Evolutionary conservation across 1,139 yeast genomes (phyloP).

Genomic region (Saccharomyces pastorianus): DNA sequence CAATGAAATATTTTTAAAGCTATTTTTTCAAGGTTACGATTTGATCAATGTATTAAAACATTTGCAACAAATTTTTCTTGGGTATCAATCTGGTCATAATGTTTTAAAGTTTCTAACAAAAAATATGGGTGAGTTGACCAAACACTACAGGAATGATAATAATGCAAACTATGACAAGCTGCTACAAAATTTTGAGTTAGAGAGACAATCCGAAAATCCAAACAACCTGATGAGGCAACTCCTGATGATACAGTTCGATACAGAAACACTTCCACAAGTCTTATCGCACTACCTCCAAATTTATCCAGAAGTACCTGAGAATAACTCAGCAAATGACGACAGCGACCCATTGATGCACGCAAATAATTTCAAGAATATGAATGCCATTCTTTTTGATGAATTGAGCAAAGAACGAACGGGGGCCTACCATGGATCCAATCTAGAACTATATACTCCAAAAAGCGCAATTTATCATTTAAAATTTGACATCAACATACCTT

Average conservation of each 20-base stretch:
- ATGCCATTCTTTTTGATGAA: conserved; percentile 10
- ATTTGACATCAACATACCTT: conserved; percentile 66
- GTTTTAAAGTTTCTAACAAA: conserved; percentile 17
- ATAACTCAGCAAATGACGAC: background rate
- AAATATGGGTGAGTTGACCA: conserved; percentile 24
- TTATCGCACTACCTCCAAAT: conserved; percentile 16
- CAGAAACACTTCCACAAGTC: conserved; percentile 23
- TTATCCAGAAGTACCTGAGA: background rate
- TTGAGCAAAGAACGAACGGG: background rate
- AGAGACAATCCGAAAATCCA: conserved; percentile 6
- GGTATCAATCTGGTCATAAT: conserved; percentile 39
- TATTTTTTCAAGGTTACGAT: conserved; percentile 56
- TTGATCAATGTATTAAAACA: conserved; percentile 41
- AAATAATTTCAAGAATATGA: conserved; percentile 20
- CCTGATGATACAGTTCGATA: conserved; percentile 29
- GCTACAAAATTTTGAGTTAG: conserved; percentile 22
- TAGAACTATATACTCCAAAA: conserved; percentile 6
- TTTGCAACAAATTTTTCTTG: conserved; percentile 49
- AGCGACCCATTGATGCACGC: conserved; percentile 11
- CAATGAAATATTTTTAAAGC: conserved; percentile 49
- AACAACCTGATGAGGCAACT: conserved; percentile 23
- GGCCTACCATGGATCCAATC: background rate
- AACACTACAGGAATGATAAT: conserved; percentile 9
- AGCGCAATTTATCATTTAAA: conserved; percentile 52
- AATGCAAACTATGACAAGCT: conserved; percentile 11